These are phyloP conservation scores for Cordyceps fumosorosea DNA, from an alignment of 2,329 filamentous ascomycete species.

Conservation along the genomic window DNA sequence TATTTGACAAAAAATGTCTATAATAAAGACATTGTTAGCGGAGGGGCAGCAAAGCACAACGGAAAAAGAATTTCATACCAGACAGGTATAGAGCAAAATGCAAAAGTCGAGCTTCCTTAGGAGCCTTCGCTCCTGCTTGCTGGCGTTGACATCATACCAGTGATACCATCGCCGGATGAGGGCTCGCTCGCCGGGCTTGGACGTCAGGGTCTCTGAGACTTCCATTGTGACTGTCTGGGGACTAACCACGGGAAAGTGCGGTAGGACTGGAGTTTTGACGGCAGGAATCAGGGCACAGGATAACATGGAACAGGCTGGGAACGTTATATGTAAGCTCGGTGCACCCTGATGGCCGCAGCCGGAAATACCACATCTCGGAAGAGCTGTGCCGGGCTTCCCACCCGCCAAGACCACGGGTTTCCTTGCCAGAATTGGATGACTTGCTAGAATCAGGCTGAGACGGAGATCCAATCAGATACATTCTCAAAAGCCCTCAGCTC, in stretches of 20 bases:
- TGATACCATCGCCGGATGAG: conserved; percentile 26
- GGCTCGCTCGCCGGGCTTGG: background rate
- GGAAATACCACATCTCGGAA: conserved; percentile 2
- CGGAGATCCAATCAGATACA: background rate
- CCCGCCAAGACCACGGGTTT: background rate
- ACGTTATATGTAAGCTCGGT: background rate
- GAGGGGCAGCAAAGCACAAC: background rate
- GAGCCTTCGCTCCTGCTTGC: conserved; percentile 36
- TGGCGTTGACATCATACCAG: conserved; percentile 37
- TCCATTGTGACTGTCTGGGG: background rate
- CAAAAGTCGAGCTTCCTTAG: conserved; percentile 45
- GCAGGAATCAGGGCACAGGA: background rate
- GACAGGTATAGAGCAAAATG: conserved; percentile 33
- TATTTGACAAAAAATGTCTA: conserved; percentile 39
- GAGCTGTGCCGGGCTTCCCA: background rate
- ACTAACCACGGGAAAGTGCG: background rate
- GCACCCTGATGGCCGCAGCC: conserved; percentile 1
- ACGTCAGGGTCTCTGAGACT: background rate
- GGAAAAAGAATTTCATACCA: conserved; percentile 16
- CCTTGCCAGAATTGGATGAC: background rate
- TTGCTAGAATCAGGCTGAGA: background rate
- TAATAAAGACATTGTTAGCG: background rate
- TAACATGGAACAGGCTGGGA: background rate
- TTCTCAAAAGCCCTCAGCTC: background rate
- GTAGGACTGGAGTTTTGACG: background rate